Percentiles rank a stretch among this genome's conserved stretches.
Conservation (phyloP, 257 asterid genomes). For the Phtheirospermum japonicum region DNA sequence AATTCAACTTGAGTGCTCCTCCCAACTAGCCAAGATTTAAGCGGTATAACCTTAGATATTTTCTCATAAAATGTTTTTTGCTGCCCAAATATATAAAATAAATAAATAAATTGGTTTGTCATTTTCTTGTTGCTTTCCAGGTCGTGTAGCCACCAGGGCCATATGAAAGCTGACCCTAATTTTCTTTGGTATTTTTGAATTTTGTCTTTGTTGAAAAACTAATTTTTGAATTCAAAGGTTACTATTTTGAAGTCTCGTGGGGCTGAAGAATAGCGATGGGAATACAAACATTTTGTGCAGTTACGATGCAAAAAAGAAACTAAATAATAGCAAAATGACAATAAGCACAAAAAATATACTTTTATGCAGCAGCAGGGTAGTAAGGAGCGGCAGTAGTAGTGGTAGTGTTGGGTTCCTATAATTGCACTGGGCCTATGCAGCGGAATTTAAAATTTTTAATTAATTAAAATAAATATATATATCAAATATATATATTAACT, state of each 20-base stretch:
- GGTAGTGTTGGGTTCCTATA: too few species aligned
- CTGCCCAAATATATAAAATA: too few species aligned
- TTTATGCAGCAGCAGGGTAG: background rate
- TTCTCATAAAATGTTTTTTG: background rate
- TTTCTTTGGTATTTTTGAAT: too few species aligned
- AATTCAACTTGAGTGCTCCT: conserved; percentile 53
- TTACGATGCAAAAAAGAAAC: background rate
- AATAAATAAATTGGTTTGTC: conserved; percentile 7
- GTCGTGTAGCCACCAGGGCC: conserved; percentile 52
- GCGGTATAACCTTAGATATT: conserved; percentile 37
- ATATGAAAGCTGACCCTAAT: conserved; percentile 60
- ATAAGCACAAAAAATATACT: background rate
- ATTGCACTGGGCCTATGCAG: too few species aligned
- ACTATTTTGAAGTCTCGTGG: too few species aligned
- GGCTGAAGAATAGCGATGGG: too few species aligned
- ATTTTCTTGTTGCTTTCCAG: conserved; percentile 33
- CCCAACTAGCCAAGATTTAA: conserved; percentile 57
- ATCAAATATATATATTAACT: too few species aligned
- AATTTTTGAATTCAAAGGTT: too few species aligned
- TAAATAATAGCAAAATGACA: background rate
- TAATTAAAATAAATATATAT: too few species aligned
- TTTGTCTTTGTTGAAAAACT: too few species aligned
- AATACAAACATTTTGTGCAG: conserved; percentile 7
- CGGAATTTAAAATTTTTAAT: too few species aligned
- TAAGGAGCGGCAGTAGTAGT: too few species aligned